Evolutionary conservation across 2,329 filamentous ascomycete genomes (phyloP).

Genomic region (Aspergillus nomiae): DNA sequence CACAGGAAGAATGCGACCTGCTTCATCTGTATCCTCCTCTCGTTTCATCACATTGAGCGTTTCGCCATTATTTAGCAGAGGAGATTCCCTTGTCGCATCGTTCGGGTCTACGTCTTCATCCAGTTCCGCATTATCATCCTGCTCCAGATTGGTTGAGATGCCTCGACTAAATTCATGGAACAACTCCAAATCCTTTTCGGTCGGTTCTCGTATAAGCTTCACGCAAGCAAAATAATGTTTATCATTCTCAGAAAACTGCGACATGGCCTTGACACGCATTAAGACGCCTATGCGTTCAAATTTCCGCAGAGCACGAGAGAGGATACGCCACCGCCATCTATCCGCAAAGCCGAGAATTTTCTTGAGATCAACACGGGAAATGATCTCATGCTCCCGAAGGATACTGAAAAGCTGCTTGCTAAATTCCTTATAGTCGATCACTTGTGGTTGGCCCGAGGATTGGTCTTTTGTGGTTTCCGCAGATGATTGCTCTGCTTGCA

Average conservation of each 20-base stretch:
- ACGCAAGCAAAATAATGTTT: conserved; percentile 43
- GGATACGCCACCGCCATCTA: conserved; percentile 41
- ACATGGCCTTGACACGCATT: conserved; percentile 45
- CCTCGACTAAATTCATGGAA: conserved; percentile 41
- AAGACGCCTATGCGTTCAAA: conserved; percentile 50
- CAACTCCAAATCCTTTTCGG: conserved; percentile 39
- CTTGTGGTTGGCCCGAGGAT: conserved; percentile 25
- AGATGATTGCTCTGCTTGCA: conserved; percentile 21
- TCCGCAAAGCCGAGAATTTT: conserved; percentile 46
- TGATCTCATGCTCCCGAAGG: conserved; percentile 53
- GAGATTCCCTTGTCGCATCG: conserved; percentile 10
- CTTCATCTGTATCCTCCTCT: conserved; percentile 30
- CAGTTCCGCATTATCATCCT: conserved; percentile 31
- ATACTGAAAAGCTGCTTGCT: conserved; percentile 51
- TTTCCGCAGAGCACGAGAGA: conserved; percentile 47
- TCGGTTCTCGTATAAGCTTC: conserved; percentile 46
- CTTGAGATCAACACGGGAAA: conserved; percentile 56
- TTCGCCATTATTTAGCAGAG: conserved; percentile 16
- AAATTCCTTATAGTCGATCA: conserved; percentile 54
- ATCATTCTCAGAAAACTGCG: conserved; percentile 41
- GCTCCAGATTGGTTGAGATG: conserved; percentile 29
- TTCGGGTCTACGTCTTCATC: conserved; percentile 40
- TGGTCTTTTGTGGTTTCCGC: conserved; percentile 18
- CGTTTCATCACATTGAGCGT: conserved; percentile 16
- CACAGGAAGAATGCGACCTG: conserved; percentile 47